phyloP scores from a whole-genome alignment of 768 basidiomycete genomes.

The Rubroboletus satanas region DNA sequence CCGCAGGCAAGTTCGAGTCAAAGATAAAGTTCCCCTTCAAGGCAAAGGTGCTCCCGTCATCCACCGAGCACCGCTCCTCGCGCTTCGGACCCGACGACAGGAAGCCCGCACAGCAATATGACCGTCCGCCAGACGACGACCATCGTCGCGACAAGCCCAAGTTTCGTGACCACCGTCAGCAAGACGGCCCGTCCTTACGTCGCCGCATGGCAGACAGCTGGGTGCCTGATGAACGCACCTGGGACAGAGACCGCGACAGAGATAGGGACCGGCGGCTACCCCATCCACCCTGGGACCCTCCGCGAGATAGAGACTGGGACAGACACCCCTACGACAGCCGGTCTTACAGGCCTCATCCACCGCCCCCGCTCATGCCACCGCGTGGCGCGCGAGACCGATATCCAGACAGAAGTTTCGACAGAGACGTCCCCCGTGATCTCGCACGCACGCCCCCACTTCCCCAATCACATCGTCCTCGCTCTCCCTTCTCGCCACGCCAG shows the following conservation, averaged over 20 bases:
- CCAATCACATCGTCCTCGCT: conserved; percentile 19
- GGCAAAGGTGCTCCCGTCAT: conserved; percentile 23
- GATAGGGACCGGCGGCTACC: conserved; percentile 28
- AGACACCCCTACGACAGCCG: conserved; percentile 19
- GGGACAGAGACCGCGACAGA: conserved; percentile 22
- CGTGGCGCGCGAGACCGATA: conserved; percentile 26
- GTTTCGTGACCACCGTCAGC: conserved; percentile 21
- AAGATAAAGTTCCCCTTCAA: conserved; percentile 80
- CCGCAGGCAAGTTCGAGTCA: conserved; percentile 33
- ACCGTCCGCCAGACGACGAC: conserved; percentile 46
- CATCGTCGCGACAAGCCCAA: conserved; percentile 31
- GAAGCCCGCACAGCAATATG: conserved; percentile 30
- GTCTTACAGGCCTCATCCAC: conserved; percentile 17
- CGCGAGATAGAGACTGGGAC: conserved; percentile 25
- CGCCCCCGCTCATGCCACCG: conserved; percentile 1
- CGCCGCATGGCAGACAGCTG: conserved; percentile 23
- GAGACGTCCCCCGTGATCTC: conserved; percentile 21
- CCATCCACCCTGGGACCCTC: conserved; percentile 17
- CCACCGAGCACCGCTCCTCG: conserved; percentile 32
- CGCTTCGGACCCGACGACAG: conserved; percentile 29
- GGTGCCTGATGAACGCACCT: conserved; percentile 26
- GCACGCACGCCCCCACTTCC: conserved; percentile 21
- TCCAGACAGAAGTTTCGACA: conserved; percentile 20
- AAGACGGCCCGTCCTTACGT: conserved; percentile 10
- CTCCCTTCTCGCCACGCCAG: conserved; percentile 20